Base-by-base conservation (phyloP, 345 rosid species). In the Alliaria petiolata region DNA sequence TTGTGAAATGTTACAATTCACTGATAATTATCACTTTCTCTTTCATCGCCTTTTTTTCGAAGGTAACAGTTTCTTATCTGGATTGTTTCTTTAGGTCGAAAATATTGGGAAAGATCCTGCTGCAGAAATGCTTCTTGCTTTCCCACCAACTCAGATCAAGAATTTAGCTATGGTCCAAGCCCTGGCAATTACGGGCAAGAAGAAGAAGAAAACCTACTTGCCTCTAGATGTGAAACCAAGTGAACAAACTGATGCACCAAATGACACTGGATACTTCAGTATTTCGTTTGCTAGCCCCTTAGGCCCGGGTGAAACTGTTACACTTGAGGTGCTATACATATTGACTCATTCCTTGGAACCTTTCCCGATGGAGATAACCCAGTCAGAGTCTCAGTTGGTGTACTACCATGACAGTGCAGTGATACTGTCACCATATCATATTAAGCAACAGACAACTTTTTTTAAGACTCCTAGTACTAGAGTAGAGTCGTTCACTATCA, bases 351-450 rank as follows among this genome's bases (percentile, higher is more conserved):
- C 89, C 55, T 79, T 87, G 66, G 97, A 95, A 58, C 97, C 99
- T 76, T 95, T 90, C 79, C 99, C 99, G 0, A 70, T 74, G 57
- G 99, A 92, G 83, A 95, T 92, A 72, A 75, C 96, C 62, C 97
- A 95, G 76, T 86, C 96, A 55, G 99, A 95, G 67, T 75, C 99
- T 44, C 99, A 95, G 83, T 74, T 92, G 77, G 99, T 95, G 54
- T 85, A 83, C 80, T 92, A 82, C 72, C 91, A 74, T 40, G 97
- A 95, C 63, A 87, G 90, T 76, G 95, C 98, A 2, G 36, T 83
- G 12, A 68, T 90, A 50, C 75, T 92, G 78, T 95, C 96, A 16
- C 97, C 95, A 0, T 90, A 95, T 83, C 84, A 44, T 67, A 65
- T 92, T 56, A 95, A 89, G 80, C 83, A 86, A 76, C 99, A 95